A percentile compares a stretch with the other conserved stretches of the same genome.
Evolutionary conservation across 1,284 basidiomycete species (phyloP).

Genomic region (Apiotrichum gamsii): DNA sequence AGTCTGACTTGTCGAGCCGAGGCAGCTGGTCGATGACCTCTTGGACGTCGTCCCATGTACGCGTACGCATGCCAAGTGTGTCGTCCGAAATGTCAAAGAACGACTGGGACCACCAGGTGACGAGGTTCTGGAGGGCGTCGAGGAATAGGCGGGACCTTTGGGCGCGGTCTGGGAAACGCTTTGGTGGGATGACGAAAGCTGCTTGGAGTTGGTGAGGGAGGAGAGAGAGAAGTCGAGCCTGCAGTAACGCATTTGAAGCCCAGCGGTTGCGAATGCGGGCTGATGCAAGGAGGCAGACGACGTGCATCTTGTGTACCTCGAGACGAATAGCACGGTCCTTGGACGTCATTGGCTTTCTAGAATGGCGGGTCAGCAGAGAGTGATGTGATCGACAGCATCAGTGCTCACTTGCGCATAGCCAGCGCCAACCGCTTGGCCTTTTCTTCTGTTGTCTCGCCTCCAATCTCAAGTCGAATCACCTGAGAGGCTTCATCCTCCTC

Average conservation of each 20-base stretch:
- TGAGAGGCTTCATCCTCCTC: slow-evolving; percentile 25
- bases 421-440: slow-evolving; percentile 35
- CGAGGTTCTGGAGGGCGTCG: slow-evolving; percentile 63
- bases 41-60: slow-evolving; percentile 61
- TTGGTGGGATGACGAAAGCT: slow-evolving; percentile 73
- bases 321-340: slow-evolving; percentile 65
- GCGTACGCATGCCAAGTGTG: slow-evolving; percentile 55
- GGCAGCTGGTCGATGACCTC: slow-evolving; percentile 40
- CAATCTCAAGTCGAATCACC: slow-evolving; percentile 39
- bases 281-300: slow-evolving; percentile 68
- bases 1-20: slow-evolving; percentile 23
- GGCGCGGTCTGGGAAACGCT: slow-evolving; percentile 69
- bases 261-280: slow-evolving; percentile 72
- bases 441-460: slow-evolving; percentile 39
- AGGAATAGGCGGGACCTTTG: slow-evolving; percentile 81
- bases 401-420: slow-evolving; percentile 38
- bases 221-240: slow-evolving; percentile 67
- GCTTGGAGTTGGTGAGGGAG: slow-evolving; percentile 72
- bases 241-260: slow-evolving; percentile 74
- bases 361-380: not conserved
- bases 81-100: slow-evolving; percentile 57
- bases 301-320: slow-evolving; percentile 79
- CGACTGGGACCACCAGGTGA: slow-evolving; percentile 70
- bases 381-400: not conserved
- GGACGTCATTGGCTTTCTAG: slow-evolving; percentile 45